Evolutionary conservation across 805 yeast genomes (phyloP), one percentile per base, ranked within the genome.

Genomic region (Yarrowia sp.): DNA sequence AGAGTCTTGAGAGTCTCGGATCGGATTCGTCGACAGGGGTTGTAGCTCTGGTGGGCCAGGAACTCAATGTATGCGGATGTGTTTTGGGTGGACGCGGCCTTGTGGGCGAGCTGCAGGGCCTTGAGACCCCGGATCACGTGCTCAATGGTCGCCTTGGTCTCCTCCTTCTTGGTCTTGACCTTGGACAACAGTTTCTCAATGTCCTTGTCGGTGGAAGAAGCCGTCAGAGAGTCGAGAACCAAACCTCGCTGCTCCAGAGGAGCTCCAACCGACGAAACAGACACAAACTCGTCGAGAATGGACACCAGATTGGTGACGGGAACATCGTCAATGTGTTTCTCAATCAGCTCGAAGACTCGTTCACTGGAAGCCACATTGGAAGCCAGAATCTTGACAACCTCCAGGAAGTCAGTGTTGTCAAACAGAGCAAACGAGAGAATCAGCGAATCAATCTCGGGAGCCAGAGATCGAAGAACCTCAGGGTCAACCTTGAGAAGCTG

Each of bases 41-140:
- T 92, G 75, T 89, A 84, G 75, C 97, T 90, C 76, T 93, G 97
- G 73, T 90, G 94, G 0, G 95, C 92, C 66, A 92, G 81, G 0
- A 96, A 96, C 74, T 91, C 94, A 36, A 90, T 81, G 69, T 91
- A 80, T 1, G 96, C 89, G 71, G 66, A 4, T 4, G 55, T 46
- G 55, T 61, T 9, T 7, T 30, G 63, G 1, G 40, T 33, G 14
- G 50, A 30, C 0, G 64, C 49, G 9, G 55, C 46, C 55, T 60
- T 44, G 43, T 46, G 66, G 12, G 55, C 55, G 4, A 61, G 44
- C 10, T 20, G 38, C 12, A 61, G 55, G 8, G 66, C 66, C 66
- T 46, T 8, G 9, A 61, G 66, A 36, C 66, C 66, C 20, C 55
- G 55, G 24, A 61, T 39, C 19, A 68, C 44, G 24, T 56, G 58